These are phyloP conservation scores for Mucor velutinosus DNA, from an alignment of 371 early-diverging fungal species.

Conservation along the genomic window DNA sequence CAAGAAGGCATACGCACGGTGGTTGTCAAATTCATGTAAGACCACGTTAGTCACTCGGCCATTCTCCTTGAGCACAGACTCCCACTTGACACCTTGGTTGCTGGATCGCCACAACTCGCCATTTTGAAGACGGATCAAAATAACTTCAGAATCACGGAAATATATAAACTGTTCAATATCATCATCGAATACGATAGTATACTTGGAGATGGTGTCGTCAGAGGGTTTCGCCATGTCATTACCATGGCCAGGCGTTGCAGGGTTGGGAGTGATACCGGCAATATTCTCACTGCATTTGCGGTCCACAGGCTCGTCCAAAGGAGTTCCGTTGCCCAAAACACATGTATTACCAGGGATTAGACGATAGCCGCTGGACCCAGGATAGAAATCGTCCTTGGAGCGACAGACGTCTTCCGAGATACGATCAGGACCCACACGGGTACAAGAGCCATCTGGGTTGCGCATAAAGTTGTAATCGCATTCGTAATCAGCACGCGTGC, in stretches of 20 bases:
- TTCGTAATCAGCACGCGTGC: slow-evolving; percentile 87
- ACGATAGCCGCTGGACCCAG: slow-evolving; percentile 87
- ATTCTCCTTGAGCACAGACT: slow-evolving; percentile 42
- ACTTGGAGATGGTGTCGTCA: slow-evolving; percentile 38
- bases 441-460: slow-evolving; percentile 57
- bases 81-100: slow-evolving; percentile 72
- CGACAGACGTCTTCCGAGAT: slow-evolving; percentile 61
- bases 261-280: slow-evolving; percentile 13
- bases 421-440: slow-evolving; percentile 52
- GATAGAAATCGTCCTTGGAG: slow-evolving; percentile 63
- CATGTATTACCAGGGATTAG: slow-evolving; percentile 84
- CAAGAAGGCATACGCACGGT: slow-evolving; percentile 66
- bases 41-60: slow-evolving; percentile 34
- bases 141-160: slow-evolving; percentile 58
- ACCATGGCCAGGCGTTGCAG: background rate
- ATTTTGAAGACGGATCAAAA: slow-evolving; percentile 55
- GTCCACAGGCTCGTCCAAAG: slow-evolving; percentile 65
- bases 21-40: slow-evolving; percentile 59
- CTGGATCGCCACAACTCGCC: slow-evolving; percentile 66
- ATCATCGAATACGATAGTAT: slow-evolving; percentile 43
- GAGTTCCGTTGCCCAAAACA: slow-evolving; percentile 48
- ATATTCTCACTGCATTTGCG: slow-evolving; percentile 60
- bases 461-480: slow-evolving; percentile 87
- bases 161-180: slow-evolving; percentile 57
- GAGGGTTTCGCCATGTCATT: slow-evolving; percentile 26